phyloP scores from a whole-genome alignment of 257 asterid species.

The Penstemon davidsonii region DNA sequence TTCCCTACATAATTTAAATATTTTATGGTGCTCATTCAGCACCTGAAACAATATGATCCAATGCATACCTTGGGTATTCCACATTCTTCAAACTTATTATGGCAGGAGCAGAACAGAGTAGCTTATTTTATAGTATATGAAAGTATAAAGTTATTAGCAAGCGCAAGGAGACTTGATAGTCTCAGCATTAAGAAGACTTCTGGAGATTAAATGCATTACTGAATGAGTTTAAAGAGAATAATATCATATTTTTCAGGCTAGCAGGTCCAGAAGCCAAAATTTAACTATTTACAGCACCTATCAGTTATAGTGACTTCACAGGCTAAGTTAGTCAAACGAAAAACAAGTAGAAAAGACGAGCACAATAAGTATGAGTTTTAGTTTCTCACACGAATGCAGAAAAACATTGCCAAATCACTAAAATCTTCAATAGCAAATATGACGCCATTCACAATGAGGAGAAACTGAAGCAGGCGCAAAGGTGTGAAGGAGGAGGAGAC shows the following conservation, averaged over 20 bases:
- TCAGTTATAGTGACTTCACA: constrained; percentile 17
- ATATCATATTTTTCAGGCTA: not conserved
- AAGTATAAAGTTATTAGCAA: constrained; percentile 9
- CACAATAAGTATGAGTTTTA: constrained; percentile 7
- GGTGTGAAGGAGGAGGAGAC: constrained; percentile 16
- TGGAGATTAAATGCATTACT: constrained; percentile 6
- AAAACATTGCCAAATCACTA: constrained; percentile 7
- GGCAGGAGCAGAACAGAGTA: not conserved
- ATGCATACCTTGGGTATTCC: not conserved
- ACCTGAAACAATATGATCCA: constrained; percentile 2
- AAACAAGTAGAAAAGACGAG: not conserved
- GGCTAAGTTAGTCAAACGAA: constrained; percentile 16
- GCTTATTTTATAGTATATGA: not conserved
- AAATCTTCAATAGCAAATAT: constrained; percentile 9
- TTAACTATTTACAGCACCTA: constrained; percentile 3
- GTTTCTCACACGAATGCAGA: constrained; percentile 10
- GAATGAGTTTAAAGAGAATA: not conserved
- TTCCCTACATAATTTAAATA: constrained; percentile 11
- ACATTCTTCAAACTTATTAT: not conserved
- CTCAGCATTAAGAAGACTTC: constrained; percentile 2
- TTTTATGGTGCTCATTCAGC: constrained; percentile 2
- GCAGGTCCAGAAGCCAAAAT: constrained; percentile 4
- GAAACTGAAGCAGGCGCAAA: constrained; percentile 18
- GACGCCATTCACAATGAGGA: not conserved
- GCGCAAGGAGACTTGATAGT: not conserved